A percentile compares a stretch with the other conserved stretches of the same genome.
Evolutionary conservation across 495 filamentous ascomycete species (phyloP).

Genomic region (Parathielavia hyrcaniae): DNA sequence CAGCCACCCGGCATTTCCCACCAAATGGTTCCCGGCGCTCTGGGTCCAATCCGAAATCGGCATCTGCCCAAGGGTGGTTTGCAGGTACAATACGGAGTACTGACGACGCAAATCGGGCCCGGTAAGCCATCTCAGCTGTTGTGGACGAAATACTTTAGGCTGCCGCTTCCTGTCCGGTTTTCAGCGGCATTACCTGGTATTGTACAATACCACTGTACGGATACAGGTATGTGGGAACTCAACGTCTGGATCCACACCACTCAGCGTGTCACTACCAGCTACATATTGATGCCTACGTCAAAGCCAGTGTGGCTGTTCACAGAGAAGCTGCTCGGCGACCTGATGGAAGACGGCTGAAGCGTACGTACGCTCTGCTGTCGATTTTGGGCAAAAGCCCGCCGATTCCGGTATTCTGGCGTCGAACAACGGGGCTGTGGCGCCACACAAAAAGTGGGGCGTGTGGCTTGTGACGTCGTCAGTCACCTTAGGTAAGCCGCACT

Average conservation of each 20-base stretch:
- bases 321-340: background rate
- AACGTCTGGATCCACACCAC: background rate
- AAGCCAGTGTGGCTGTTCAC: slow-evolving; percentile 1
- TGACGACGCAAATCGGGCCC: no score
- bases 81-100: background rate
- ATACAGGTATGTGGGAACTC: background rate
- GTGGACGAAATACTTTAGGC: background rate
- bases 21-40: background rate
- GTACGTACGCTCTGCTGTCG: background rate
- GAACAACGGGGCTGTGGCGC: background rate
- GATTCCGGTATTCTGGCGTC: background rate
- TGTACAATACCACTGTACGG: background rate
- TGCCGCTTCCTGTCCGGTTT: background rate
- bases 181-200: background rate
- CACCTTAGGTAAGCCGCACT: background rate
- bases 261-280: background rate
- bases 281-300: background rate
- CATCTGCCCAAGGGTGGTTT: background rate
- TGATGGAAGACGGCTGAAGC: slow-evolving; percentile 4
- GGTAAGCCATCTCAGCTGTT: background rate
- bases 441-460: background rate
- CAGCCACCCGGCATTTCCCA: slow-evolving; percentile 6
- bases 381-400: background rate
- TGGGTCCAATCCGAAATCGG: background rate
- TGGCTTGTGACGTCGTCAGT: background rate